Evolutionary conservation across 148 eudicot genomes (phyloP), one percentile per base, ranked within the genome.

Genomic region (Silene uniflora): DNA sequence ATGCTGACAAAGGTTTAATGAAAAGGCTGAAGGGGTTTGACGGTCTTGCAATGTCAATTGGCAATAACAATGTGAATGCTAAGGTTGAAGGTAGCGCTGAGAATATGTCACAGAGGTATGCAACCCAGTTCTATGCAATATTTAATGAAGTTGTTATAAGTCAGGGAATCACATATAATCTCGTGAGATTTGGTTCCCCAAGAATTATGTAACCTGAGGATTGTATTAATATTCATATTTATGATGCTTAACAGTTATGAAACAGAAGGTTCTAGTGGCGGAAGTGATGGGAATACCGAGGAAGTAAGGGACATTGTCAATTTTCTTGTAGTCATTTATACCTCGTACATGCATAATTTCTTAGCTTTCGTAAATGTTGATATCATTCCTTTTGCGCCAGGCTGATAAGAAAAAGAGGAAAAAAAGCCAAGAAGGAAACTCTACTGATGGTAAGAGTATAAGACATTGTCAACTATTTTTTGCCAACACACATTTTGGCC

Each of bases 31-130:
- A 92, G 88, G 90, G 86, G 69, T 88, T 87, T 82, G 91, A 92
- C 74, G 99, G 96, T 74, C 92, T 95, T 60, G 92, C 92, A 55
- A 95, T 92, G 91, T 90, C 99, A 64, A 87, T 92, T 67, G 97
- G 97, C 73, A 89, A 87, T 85, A 86, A 80, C 67, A 85, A 81
- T 74, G 82, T 75, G 17, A 24, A 71, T 65, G 88, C 84, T 62
- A 87, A 88, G 79, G 84, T 80, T 59, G 96, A 87, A 46, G 88
- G 72, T 74, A 90, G 83, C 71, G 77, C 79, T 77, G 85, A 91
- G 62, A 83, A 84, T 76, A 77, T 76, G 64, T 86, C 92, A 66
- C 89, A 88, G 62, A 92, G 98, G 99, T 95, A 47, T 54, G 67
- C 62, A 14, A 32, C 46, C 67, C 6, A 4, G 32, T 54, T 73